Percentiles rank a stretch among this genome's conserved stretches.
phyloP scores from a whole-genome alignment of 2,329 filamentous ascomycete genomes.

The Balansia obtecta region DNA sequence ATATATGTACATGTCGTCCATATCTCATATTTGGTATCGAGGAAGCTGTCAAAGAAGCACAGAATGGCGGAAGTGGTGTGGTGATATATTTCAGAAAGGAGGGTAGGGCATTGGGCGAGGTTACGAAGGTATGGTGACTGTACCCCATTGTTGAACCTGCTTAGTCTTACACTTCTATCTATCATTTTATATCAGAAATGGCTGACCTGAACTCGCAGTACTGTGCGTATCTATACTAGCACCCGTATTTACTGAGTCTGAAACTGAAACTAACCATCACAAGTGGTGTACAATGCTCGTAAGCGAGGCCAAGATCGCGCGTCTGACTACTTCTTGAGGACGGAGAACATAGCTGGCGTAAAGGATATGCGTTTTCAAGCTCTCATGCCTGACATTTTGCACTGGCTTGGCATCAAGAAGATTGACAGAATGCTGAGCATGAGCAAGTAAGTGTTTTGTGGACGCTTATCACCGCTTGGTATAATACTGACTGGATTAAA shows the following conservation, averaged over 20 bases:
- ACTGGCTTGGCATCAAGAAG: slow-evolving; percentile 97
- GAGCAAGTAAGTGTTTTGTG: slow-evolving; percentile 59
- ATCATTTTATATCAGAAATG: too few species aligned
- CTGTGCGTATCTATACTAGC: slow-evolving; percentile 22
- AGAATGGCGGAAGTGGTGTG: slow-evolving; percentile 83
- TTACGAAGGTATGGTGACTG: slow-evolving; percentile 63
- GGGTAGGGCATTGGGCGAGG: slow-evolving; percentile 85
- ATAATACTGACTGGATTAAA: slow-evolving; percentile 2
- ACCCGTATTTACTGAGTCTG: slow-evolving; percentile 4
- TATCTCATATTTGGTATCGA: slow-evolving; percentile 96
- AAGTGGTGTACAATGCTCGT: slow-evolving; percentile 62
- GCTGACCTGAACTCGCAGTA: slow-evolving; percentile 22
- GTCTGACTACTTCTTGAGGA: slow-evolving; percentile 90
- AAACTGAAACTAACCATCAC: slow-evolving; percentile 6
- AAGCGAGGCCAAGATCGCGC: slow-evolving; percentile 71
- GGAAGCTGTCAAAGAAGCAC: slow-evolving; percentile 93
- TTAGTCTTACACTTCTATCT: too few species aligned
- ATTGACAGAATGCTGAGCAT: slow-evolving; percentile 98
- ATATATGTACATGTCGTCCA: slow-evolving; percentile 93
- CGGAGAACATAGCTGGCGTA: slow-evolving; percentile 96
- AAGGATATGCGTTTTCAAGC: slow-evolving; percentile 98
- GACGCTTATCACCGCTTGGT: not conserved
- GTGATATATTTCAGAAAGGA: slow-evolving; percentile 99
- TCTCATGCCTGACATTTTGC: slow-evolving; percentile 92
- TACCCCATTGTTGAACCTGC: not conserved